Base-by-base conservation (phyloP, 305 asterid species). In the Solanum hybrid region DNA sequence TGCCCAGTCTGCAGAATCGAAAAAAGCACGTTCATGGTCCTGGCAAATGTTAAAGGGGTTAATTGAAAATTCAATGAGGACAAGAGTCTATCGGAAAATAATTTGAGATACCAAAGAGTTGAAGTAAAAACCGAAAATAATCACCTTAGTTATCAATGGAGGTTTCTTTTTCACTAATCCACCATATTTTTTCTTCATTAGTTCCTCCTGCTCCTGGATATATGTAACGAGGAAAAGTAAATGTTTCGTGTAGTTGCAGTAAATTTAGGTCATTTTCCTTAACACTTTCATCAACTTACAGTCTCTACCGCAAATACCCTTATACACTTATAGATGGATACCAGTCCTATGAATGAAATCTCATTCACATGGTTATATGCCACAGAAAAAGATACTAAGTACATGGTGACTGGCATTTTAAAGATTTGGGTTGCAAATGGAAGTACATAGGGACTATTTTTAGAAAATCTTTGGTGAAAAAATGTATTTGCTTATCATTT, bases 1-100 rank as follows among this genome's bases (percentile, higher is more conserved):
- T 85, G 96, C 98, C 99, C 99, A 96, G 88, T 96, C 99, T 6
- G 99, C 99, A 69, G 99, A 96, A 93, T 96, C 98, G 32, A 96
- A 96, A 89, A 94, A 96, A 34, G 99, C 99, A 79, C 93, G 99
- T 46, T 96, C 98, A 40, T 94, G 93, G 91, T 96, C 99, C 99
- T 96, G 92, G 36, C 14, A 78, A 36, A 36, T 51, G 37, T 34
- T 27, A 10, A 10, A 12, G 2, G 77, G 69, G 60, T 77, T 56
- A 34, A 64, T 60, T 34, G 37, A 46, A 34, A 29, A 75, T 37
- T 26, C 26, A 27, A n/a, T 26, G 40, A 77, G 88, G 38, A 7
- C 37, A 88, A 66, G 32, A 27, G 56, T 51, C 32, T 31, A 2
- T 17, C 79, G 24, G 36, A 42, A 37, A 38, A 7, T 60, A 29